Percentiles rank a stretch among this genome's conserved stretches.
Evolutionary conservation across 148 eudicot genomes (phyloP).

Genomic region (Chenopodium formosanum): DNA sequence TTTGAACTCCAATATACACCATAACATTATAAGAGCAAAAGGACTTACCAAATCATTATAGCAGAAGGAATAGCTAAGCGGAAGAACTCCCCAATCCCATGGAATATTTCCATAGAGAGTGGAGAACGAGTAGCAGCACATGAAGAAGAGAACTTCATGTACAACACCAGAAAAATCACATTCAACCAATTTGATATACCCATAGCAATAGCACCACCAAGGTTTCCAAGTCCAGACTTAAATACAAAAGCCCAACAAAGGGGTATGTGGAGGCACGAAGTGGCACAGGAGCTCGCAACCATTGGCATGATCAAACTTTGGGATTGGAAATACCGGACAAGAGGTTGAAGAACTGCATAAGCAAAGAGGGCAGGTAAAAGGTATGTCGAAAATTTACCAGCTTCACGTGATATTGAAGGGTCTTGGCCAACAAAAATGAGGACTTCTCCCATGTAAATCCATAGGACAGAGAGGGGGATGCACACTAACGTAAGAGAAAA

Average conservation of each 20-base stretch:
- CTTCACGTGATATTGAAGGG: slow-evolving; percentile 70
- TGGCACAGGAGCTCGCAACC: slow-evolving; percentile 47
- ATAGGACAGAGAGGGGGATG: slow-evolving; percentile 60
- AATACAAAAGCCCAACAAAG: slow-evolving; percentile 77
- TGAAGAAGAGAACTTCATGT: slow-evolving; percentile 56
- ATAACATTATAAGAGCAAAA: background rate
- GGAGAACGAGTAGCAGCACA: slow-evolving; percentile 67
- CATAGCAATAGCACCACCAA: slow-evolving; percentile 70
- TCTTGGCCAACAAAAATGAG: slow-evolving; percentile 70
- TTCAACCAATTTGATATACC: slow-evolving; percentile 67
- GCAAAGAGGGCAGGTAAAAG: slow-evolving; percentile 69
- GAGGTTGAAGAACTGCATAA: slow-evolving; percentile 65
- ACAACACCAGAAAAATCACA: slow-evolving; percentile 44
- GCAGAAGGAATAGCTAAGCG: slow-evolving; percentile 84
- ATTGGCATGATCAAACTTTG: slow-evolving; percentile 75
- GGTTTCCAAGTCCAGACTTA: slow-evolving; percentile 51
- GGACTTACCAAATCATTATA: slow-evolving; percentile 67
- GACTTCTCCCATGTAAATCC: slow-evolving; percentile 55
- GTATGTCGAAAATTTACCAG: slow-evolving; percentile 55
- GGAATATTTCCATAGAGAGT: slow-evolving; percentile 60
- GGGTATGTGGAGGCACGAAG: slow-evolving; percentile 56
- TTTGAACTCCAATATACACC: no score
- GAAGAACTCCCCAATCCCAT: slow-evolving; percentile 66
- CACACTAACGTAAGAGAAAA: slow-evolving; percentile 58
- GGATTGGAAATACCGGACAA: slow-evolving; percentile 64